Base-by-base conservation (phyloP, 495 filamentous ascomycete genomes). In the Tuber magnatum region DNA sequence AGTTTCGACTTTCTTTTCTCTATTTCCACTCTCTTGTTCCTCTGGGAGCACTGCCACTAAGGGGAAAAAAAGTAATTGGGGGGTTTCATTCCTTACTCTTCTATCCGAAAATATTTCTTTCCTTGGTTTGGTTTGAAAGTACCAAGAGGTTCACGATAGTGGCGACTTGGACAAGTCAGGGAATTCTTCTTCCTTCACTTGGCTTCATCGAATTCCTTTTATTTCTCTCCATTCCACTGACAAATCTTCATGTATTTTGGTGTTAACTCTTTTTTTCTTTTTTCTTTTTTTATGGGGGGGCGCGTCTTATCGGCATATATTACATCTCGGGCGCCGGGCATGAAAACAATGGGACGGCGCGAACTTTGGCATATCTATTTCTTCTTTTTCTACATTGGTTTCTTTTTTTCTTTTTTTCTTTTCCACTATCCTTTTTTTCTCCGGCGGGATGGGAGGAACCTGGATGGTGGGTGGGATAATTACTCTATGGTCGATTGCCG, bases 311-410 rank as follows among this genome's bases (percentile, higher is more conserved):
- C 74, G 35, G 74, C 74, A 77, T 80, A 76, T 77, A 40, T 76
- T 72, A 74, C 68, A 78, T 79, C 72, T 75, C 69, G 79, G 71
- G 71, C 78, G 79, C 79, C 78, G 71, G 78, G 74, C 73, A 73
- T 71, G 73, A 71, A 77, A 72, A 77, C 41, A 74, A 72, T 75
- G 76, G 70, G 56, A 72, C 77, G 77, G 79, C 78, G 79, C 74
- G 78, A 74, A 44, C 76, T 75, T 75, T 79, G 56, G 14, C 72
- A 73, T 72, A 41, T 77, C 69, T 72, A 72, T 75, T 75, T 71
- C 73, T 79, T 76, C 38, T 70, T 10, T 69, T 35, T 46, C 18
- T 68, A 32, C 42, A 72, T 73, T 73, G 51, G 43, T 70, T 65
- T 71, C 73, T 56, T 78, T 76, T 72, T 74, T 74, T 71, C 70